These are phyloP conservation scores for Vicia faba DNA, from an alignment of 306 rosid species.

Conservation along the genomic window DNA sequence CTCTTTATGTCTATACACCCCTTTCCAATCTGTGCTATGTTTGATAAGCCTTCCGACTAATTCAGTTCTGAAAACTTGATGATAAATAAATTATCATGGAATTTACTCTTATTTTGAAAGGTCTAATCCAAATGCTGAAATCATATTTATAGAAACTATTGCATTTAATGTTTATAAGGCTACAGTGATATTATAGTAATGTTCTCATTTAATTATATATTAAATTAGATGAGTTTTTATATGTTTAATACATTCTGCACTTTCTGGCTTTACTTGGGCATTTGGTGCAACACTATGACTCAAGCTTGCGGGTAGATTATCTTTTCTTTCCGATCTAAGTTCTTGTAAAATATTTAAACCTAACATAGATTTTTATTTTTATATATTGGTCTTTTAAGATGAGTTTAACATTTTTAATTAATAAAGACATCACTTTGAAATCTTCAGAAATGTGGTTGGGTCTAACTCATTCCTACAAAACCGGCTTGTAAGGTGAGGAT, in stretches of 20 bases:
- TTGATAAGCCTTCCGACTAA: slow-evolving; percentile 4
- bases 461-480: too few species aligned
- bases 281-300: background rate
- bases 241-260: background rate
- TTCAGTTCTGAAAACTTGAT: background rate
- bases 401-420: background rate
- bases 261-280: background rate
- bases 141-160: background rate
- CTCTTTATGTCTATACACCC: background rate
- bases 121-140: background rate
- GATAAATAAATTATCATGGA: background rate
- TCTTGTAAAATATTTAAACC: too few species aligned
- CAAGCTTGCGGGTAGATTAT: background rate
- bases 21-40: slow-evolving; percentile 1
- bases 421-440: background rate
- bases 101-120: background rate
- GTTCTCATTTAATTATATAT: background rate
- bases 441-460: too few species aligned
- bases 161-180: background rate
- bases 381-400: background rate
- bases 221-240: background rate
- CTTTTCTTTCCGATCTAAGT: background rate
- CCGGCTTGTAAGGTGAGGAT: too few species aligned
- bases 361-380: too few species aligned
- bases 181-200: background rate